Base-by-base conservation (phyloP, 139 green algal genomes). In the Nannochloris sp. region DNA sequence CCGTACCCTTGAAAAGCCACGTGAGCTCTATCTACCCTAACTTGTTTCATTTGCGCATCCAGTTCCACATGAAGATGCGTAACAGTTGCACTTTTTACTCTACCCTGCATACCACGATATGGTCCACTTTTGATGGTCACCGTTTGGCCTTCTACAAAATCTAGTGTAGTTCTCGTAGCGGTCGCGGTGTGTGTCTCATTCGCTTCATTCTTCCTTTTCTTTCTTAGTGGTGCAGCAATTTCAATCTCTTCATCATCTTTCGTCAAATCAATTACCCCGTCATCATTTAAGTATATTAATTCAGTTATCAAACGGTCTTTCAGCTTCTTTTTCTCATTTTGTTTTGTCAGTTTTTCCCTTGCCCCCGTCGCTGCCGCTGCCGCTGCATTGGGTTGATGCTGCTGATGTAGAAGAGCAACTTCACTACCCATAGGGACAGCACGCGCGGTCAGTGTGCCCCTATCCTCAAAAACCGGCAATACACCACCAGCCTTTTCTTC, bases 21-120 rank as follows among this genome's bases (percentile, higher is more conserved):
- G 35, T 78, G 53, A 7, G 65, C 42, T 36, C 74, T 76, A 38
- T 65, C 59, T 4, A 96, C 81, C 6, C 80, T 96, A 1, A 96
- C 83, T 4, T 81, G 83, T 42, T 83, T 83, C 64, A 84, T 87
- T 77, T 91, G 82, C 3, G 90, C 93, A 57, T 97, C 89, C 57
- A 97, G 70, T 87, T 97, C 90, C 30, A 87, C 55, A 2, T 82
- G 77, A n/a, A 88, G 75, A 39, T 91, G 85, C 14, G 86, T 91
- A 25, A 71, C 78, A 4, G 87, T 94, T 53, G 87, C 84, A 23
- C 83, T 78, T 56, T 90, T 80, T 6, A 97, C 82, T 7, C 82
- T 77, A 1, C 90, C 90, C 2, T 70, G 72, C 80, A 96, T 97
- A 31, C 90, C 83, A 46, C 88, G 83, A 76, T 87, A 92, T 4